Conservation (phyloP, 768 basidiomycete genomes). For the Podaxis carcinomalis region DNA sequence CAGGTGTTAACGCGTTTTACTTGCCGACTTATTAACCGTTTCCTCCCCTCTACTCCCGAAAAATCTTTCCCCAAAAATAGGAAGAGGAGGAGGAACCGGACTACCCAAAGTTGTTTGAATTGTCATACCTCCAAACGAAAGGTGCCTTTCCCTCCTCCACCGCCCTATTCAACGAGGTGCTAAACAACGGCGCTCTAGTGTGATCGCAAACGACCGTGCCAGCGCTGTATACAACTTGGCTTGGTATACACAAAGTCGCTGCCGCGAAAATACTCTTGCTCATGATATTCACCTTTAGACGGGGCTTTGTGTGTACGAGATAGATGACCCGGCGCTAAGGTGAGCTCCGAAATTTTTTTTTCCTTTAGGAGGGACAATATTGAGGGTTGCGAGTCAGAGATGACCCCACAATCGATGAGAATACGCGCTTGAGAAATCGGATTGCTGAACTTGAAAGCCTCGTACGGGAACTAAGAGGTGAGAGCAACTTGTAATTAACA, state of each 20-base stretch:
- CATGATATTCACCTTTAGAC: slow-evolving; percentile 44
- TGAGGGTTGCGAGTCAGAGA: slow-evolving; percentile 44
- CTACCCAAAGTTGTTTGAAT: slow-evolving; percentile 83
- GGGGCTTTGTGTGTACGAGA: slow-evolving; percentile 92
- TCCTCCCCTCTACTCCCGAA: slow-evolving; percentile 39
- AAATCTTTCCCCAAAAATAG: slow-evolving; percentile 45
- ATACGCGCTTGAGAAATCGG: slow-evolving; percentile 76
- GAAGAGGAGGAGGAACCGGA: slow-evolving; percentile 86
- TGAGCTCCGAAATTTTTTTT: slow-evolving; percentile 23
- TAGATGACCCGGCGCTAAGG: slow-evolving; percentile 84
- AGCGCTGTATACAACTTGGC: slow-evolving; percentile 85
- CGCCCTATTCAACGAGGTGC: slow-evolving; percentile 12
- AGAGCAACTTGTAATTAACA: slow-evolving; percentile 9
- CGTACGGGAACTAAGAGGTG: slow-evolving; percentile 83
- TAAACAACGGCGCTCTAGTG: slow-evolving; percentile 46
- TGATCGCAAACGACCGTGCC: slow-evolving; percentile 88
- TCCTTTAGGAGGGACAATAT: slow-evolving; percentile 1
- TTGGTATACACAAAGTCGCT: slow-evolving; percentile 45
- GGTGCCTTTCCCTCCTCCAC: slow-evolving; percentile 37
- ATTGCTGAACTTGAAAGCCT: slow-evolving; percentile 93
- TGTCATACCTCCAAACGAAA: slow-evolving; percentile 95
- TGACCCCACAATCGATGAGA: slow-evolving; percentile 85
- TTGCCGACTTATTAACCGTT: slow-evolving; percentile 47
- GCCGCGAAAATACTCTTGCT: slow-evolving; percentile 9
- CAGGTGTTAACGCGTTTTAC: slow-evolving; percentile 24